Evolutionary conservation across 495 filamentous ascomycete species (phyloP), one percentile per base, ranked within the genome.

Genomic region (Podospora fimiseda): DNA sequence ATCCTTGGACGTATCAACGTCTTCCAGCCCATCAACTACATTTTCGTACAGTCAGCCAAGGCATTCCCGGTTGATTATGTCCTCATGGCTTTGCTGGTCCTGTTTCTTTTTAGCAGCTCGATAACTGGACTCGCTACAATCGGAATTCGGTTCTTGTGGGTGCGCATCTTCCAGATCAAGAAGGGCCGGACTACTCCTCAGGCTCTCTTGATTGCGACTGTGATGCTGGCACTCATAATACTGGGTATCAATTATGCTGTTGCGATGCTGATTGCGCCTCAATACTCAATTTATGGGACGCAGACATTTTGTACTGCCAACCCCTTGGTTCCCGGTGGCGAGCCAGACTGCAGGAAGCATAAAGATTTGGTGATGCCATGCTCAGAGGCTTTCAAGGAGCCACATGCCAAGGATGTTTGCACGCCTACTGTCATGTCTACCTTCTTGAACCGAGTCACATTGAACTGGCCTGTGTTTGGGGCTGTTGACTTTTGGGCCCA

Each of bases 401-500:
- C 76, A n/a, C 71, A 73, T 24, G 85, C 87, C 9, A 78, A 79
- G 44, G 75, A 80, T 53, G 83, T 95, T 11, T 98, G 93, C 74
- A 97, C 90, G 14, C 89, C 93, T 0, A 92, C 80, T 42, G 84
- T 97, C 43, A 85, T 86, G 59, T 90, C 86, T 51, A 96, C 88
- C 0, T 95, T 98, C 71, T 73, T 97, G 49, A 96, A 98, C 65
- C 83, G 90, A 24, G 79, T 96, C 36, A 94, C 88, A n/a, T 73
- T 97, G 55, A 93, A 92, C 70, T 98, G 90, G 75, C 92, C 94
- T 14, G 87, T 95, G 62, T 95, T 98, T 69, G 93, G 93, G n/a
- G 86, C 81, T 30, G 74, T 97, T 11, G 79, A 86, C 53, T 98
- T 97, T 71, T 97, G 90, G 91, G 87, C 88, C 0, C 94, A 97